A percentile compares a stretch with the other conserved stretches of the same genome.
Evolutionary conservation across 116 monocot genomes (phyloP).

Genomic region (Papilionanthe hybrid): DNA sequence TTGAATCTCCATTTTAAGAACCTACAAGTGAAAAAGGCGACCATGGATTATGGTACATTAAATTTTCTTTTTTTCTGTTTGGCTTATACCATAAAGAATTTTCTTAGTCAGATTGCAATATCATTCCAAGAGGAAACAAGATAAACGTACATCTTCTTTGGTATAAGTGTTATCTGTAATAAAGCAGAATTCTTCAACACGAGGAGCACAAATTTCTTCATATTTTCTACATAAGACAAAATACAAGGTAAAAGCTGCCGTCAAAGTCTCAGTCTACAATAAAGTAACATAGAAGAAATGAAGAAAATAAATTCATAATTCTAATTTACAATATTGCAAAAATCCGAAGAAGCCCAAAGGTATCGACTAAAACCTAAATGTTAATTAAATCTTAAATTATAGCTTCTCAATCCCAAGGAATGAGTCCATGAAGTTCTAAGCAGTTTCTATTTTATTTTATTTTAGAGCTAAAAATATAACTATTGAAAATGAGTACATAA

Average conservation of each 20-base stretch:
- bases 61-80: neutral
- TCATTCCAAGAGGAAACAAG: neutral
- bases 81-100: neutral
- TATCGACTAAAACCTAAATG: neutral
- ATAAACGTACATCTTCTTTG: slow-evolving; percentile 50
- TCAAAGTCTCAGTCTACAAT: neutral
- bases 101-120: neutral
- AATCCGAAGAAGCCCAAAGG: neutral
- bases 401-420: neutral
- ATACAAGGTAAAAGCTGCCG: neutral
- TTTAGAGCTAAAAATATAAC: neutral
- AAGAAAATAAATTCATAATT: neutral
- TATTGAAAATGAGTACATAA: neutral
- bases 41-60: neutral
- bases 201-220: slow-evolving; percentile 88
- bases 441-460: neutral
- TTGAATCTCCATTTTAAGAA: slow-evolving; percentile 64
- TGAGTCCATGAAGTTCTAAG: neutral
- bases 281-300: neutral
- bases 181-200: slow-evolving; percentile 82
- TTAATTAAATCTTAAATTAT: neutral
- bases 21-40: slow-evolving; percentile 31
- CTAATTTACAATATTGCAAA: neutral
- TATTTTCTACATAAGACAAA: slow-evolving; percentile 57
- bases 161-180: slow-evolving; percentile 90